Conservation (phyloP, 1,284 basidiomycete species). For the Melampsora americana region DNA sequence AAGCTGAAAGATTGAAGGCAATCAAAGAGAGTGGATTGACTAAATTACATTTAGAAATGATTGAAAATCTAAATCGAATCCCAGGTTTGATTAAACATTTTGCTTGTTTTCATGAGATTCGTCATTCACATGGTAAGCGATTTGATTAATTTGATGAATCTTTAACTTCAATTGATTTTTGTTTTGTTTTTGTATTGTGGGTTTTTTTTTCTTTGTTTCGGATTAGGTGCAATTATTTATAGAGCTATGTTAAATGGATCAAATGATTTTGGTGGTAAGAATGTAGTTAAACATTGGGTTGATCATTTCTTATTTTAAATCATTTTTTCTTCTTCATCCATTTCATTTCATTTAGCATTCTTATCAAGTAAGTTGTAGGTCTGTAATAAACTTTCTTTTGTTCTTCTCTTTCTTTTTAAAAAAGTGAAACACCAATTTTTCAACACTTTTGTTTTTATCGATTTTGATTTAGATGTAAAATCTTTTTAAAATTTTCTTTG, state of each 20-base stretch:
- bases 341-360: too few species aligned
- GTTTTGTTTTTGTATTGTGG: not conserved
- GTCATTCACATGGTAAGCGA: slow-evolving; percentile 27
- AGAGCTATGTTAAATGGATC: not conserved
- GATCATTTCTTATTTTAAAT: slow-evolving; percentile 26
- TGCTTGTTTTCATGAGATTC: slow-evolving; percentile 20
- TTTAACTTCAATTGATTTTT: not conserved
- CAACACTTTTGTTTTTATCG: too few species aligned
- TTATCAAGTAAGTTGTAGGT: too few species aligned
- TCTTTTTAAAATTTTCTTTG: too few species aligned
- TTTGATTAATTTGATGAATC: not conserved
- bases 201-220: slow-evolving; percentile 1
- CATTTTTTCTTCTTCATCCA: too few species aligned
- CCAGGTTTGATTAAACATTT: slow-evolving; percentile 24
- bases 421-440: too few species aligned
- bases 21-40: slow-evolving; percentile 18
- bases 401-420: too few species aligned
- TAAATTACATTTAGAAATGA: slow-evolving; percentile 22
- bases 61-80: slow-evolving; percentile 15
- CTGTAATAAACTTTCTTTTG: too few species aligned
- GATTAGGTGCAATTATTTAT: slow-evolving; percentile 33
- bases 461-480: too few species aligned
- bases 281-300: slow-evolving; percentile 20
- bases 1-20: not conserved
- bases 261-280: slow-evolving; percentile 16